Conservation (phyloP, 805 yeast species). For the fission yeast (Schizosaccharomyces pombe) region DNA sequence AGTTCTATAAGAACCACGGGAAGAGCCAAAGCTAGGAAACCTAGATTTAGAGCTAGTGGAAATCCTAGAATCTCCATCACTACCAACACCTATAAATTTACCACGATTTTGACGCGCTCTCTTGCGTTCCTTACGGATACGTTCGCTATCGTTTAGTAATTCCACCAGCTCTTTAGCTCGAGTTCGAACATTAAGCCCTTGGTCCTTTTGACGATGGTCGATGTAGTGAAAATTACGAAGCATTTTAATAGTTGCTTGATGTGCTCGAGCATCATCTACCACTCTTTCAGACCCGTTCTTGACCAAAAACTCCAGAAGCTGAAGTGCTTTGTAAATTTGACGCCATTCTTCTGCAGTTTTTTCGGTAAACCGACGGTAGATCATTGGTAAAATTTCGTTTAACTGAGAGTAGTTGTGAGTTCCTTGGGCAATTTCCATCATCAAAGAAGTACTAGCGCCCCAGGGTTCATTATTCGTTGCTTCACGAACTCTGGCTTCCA, state of each 20-base stretch:
- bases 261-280: slow-evolving; percentile 81
- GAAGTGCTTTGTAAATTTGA: slow-evolving; percentile 80
- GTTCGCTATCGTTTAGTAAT: slow-evolving; percentile 51
- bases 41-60: slow-evolving; percentile 18
- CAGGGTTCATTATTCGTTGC: slow-evolving; percentile 90
- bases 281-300: slow-evolving; percentile 87
- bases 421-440: slow-evolving; percentile 90
- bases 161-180: slow-evolving; percentile 55
- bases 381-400: slow-evolving; percentile 25
- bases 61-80: slow-evolving; percentile 13
- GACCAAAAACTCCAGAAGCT: slow-evolving; percentile 69
- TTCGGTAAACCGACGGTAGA: slow-evolving; percentile 68
- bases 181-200: slow-evolving; percentile 84
- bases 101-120: slow-evolving; percentile 70
- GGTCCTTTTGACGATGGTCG: slow-evolving; percentile 84
- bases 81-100: slow-evolving; percentile 59
- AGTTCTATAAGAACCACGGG: slow-evolving; percentile 6
- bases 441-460: slow-evolving; percentile 80
- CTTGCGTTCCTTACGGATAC: slow-evolving; percentile 63
- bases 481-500: slow-evolving; percentile 64
- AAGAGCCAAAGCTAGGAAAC: slow-evolving; percentile 13
- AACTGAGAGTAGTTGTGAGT: slow-evolving; percentile 43
- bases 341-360: slow-evolving; percentile 94
- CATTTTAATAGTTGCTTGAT: slow-evolving; percentile 60
- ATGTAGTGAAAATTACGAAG: slow-evolving; percentile 80